Evolutionary conservation across 2,329 filamentous ascomycete genomes (phyloP), one percentile per base, ranked within the genome.

Genomic region (Aspergillus versicolor): DNA sequence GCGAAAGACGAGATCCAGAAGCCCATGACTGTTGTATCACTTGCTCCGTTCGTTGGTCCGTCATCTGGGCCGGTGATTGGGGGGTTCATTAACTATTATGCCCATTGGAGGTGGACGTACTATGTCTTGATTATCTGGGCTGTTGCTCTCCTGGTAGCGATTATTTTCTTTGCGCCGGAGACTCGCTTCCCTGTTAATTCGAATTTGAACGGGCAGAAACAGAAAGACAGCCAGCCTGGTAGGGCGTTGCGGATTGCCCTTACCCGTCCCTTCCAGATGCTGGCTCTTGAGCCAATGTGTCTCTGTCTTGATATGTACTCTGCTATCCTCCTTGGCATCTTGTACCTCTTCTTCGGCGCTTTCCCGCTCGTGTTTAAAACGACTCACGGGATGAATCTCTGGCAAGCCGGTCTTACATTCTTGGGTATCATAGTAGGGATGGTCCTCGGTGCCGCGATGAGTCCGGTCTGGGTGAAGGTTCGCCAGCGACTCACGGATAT

Each of bases 81-180:
- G 19, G 61, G 22, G 11, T 58, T 62, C 19, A 57, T 63, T 11
- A 63, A 59, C 32, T 63, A 49, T 4, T 38, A 61, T 22, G 27
- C 40, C n/a, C 27, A 57, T 42, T 73, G 73, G 88, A 78, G 88
- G 48, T 92, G 89, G 89, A 88, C 87, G 0, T 91, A 92, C 73
- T 96, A 91, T 67, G 80, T 91, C 3, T 77, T 95, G 57, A 75
- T 94, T 47, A 93, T 95, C 52, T 95, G 90, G 90, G 81, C 85
- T 4, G 83, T 79, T 17, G 9, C 15, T 0, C 8, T 42, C 4
- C 15, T 30, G 15, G 2, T 42, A 0, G 6, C 17, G 4, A 30
- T 42, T 19, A 12, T 42, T 0, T 9, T 51, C 30, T 43, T 34
- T 15, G 38, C 24, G n/a, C 48, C 37, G 1, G 48, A 43, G 38